Base-by-base conservation (phyloP, 2,329 filamentous ascomycete genomes). In the Sporothrix globosa region DNA sequence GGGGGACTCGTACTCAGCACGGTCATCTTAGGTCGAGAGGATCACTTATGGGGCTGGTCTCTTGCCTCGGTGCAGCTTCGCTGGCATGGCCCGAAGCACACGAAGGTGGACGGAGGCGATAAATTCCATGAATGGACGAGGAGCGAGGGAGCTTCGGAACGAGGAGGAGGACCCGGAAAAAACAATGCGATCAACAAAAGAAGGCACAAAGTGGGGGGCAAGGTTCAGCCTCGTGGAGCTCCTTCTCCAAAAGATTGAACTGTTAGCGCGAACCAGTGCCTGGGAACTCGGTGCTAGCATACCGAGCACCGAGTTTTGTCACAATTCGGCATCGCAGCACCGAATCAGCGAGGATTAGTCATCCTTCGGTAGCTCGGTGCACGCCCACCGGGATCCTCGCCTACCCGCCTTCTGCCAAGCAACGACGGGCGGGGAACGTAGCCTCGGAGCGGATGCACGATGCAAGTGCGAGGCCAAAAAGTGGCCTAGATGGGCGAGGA, bases 191-290 rank as follows among this genome's bases (percentile, higher is more conserved):
- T 34, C 4, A 17, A 3, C 3, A 39, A 30, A 39, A 60, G 56
- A 39, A 41, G 58, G 21, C 41, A 27, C n/a, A 5, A 24, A 41
- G n/a, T 14, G 58, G 39, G 34, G 56, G 10, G 41, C 14, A 21
- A 14, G n/a, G 13, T 27, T 63, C 58, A 63, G 58, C 58, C 58
- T 63, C 58, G 58, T 63, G 58, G 58, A 27, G 58, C 58, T 46
- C 11, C 14, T 63, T 63, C 39, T 60, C 56, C 56, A 60, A 60
- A 17, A 14, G 10, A n/a, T 2, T 1, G 48, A 21, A 19, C 4
- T 2, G 7, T 44, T 63, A 63, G 58, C 58, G 58, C 7, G 34
- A 46, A 17, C 39, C 54, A 41, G 11, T 7, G 39, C 39, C 41
- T 13, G 14, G 39, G n/a, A 9, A 3, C 58, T 63, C 58, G 58